A percentile compares a stretch with the other conserved stretches of the same genome.
Conservation (phyloP, 805 yeast genomes). For the Starmera amethionina region DNA sequence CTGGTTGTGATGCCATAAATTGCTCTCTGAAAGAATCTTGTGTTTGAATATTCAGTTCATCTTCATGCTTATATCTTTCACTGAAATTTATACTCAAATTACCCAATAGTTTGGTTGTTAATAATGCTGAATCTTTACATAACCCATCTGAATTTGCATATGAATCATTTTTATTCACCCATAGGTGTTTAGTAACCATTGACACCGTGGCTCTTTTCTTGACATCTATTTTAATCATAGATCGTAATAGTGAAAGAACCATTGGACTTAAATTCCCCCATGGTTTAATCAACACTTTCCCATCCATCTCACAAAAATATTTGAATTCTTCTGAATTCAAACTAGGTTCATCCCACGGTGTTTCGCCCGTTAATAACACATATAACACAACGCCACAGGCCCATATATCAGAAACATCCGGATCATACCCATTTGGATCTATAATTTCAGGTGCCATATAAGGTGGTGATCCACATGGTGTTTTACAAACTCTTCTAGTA, state of each 20-base stretch:
- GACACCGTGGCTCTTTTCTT: slow-evolving; percentile 30
- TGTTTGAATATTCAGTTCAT: neutral
- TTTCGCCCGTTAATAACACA: slow-evolving; percentile 53
- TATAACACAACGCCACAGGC: slow-evolving; percentile 57
- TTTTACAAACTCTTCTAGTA: slow-evolving; percentile 32
- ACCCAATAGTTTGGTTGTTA: slow-evolving; percentile 42
- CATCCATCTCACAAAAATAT: slow-evolving; percentile 31
- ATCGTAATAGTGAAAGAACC: slow-evolving; percentile 41
- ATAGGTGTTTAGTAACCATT: slow-evolving; percentile 39
- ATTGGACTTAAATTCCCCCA: slow-evolving; percentile 46
- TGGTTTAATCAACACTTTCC: slow-evolving; percentile 35
- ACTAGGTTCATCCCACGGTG: slow-evolving; percentile 66
- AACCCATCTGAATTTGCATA: slow-evolving; percentile 36
- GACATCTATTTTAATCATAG: slow-evolving; percentile 42
- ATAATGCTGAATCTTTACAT: slow-evolving; percentile 41
- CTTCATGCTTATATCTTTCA: slow-evolving; percentile 3
- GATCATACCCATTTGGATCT: slow-evolving; percentile 36
- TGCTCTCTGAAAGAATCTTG: slow-evolving; percentile 13
- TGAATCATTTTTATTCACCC: slow-evolving; percentile 38
- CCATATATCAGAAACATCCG: slow-evolving; percentile 57
- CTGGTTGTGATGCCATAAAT: slow-evolving; percentile 38
- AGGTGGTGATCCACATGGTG: slow-evolving; percentile 67
- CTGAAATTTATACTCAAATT: slow-evolving; percentile 39
- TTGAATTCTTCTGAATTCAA: slow-evolving; percentile 38
- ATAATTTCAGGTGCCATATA: slow-evolving; percentile 72